A percentile compares a stretch with the other conserved stretches of the same genome.
phyloP scores from a whole-genome alignment of 176 grass and related monocot genomes.

The Elymus sibiricus region DNA sequence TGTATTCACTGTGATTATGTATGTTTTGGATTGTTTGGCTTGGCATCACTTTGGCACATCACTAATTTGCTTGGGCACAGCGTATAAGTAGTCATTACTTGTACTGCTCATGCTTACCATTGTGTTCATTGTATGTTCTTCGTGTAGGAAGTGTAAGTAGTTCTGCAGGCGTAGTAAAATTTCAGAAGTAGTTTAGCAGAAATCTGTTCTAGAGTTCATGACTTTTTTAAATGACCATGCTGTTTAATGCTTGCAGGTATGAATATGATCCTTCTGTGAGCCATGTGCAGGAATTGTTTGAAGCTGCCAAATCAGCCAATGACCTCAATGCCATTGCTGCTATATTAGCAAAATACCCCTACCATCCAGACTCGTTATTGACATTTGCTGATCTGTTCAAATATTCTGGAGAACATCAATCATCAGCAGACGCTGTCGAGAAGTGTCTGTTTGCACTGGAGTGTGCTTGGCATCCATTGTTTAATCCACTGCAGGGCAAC shows the following conservation, averaged over 20 bases:
- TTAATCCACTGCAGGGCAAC: conserved; percentile 66
- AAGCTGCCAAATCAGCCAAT: conserved; percentile 84
- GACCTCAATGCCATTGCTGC: conserved; percentile 85
- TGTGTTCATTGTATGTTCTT: neutral
- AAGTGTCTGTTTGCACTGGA: conserved; percentile 93
- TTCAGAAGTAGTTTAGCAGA: neutral
- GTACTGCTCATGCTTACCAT: neutral
- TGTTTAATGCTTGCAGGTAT: conserved; percentile 51
- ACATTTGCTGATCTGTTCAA: conserved; percentile 96
- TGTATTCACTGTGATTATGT: neutral
- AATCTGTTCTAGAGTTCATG: neutral
- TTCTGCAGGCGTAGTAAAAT: neutral
- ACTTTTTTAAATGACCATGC: conserved; percentile 13
- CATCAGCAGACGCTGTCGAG: conserved; percentile 69
- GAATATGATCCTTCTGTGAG: conserved; percentile 53
- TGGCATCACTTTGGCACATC: neutral
- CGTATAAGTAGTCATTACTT: neutral
- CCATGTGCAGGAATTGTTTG: conserved; percentile 84
- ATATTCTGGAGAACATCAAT: conserved; percentile 97
- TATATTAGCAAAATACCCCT: conserved; percentile 68
- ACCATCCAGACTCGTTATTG: conserved; percentile 84
- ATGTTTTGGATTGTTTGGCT: neutral
- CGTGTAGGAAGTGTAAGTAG: neutral
- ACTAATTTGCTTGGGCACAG: neutral
- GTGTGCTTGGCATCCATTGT: conserved; percentile 83